Conservation (phyloP, 1,284 basidiomycete species). For the Leccinum solheimii region DNA sequence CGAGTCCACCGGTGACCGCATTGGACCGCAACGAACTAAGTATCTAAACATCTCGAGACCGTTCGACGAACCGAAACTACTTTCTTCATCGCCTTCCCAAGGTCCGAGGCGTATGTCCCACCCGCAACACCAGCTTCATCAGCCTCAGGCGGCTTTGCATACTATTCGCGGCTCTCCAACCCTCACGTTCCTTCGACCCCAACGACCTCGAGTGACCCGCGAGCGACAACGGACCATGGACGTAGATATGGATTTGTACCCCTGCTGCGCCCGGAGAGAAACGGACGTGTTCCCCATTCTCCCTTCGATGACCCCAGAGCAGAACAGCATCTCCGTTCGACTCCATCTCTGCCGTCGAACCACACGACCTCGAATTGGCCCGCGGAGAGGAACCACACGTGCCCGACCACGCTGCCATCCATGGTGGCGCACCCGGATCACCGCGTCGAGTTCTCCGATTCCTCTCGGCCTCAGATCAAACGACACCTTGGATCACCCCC, state of each 20-base stretch:
- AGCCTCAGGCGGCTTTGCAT: conserved; percentile 39
- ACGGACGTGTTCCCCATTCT: conserved; percentile 44
- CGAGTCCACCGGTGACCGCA: no score
- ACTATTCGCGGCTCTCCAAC: conserved; percentile 62
- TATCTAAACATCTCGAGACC: not conserved
- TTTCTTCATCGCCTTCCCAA: conserved; percentile 46
- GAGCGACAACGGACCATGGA: conserved; percentile 77
- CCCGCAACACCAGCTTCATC: conserved; percentile 42
- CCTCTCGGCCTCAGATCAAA: conserved; percentile 35
- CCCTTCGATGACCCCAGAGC: conserved; percentile 24
- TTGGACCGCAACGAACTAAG: no score
- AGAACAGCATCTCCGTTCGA: conserved; percentile 35
- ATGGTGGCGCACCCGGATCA: not conserved
- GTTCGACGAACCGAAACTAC: conserved; percentile 22
- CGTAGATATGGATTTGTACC: conserved; percentile 81
- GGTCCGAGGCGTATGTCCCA: conserved; percentile 39
- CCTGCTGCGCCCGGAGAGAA: conserved; percentile 70
- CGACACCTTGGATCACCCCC: conserved; percentile 48
- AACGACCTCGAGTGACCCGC: conserved; percentile 17
- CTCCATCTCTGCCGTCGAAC: conserved; percentile 45
- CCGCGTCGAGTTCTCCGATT: conserved; percentile 15
- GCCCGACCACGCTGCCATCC: conserved; percentile 22
- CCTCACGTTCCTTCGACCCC: conserved; percentile 61
- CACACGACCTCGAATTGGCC: conserved; percentile 46
- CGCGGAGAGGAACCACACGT: conserved; percentile 35